phyloP scores from a whole-genome alignment of 2,329 filamentous ascomycete species.

The Diaporthe humulicola region DNA sequence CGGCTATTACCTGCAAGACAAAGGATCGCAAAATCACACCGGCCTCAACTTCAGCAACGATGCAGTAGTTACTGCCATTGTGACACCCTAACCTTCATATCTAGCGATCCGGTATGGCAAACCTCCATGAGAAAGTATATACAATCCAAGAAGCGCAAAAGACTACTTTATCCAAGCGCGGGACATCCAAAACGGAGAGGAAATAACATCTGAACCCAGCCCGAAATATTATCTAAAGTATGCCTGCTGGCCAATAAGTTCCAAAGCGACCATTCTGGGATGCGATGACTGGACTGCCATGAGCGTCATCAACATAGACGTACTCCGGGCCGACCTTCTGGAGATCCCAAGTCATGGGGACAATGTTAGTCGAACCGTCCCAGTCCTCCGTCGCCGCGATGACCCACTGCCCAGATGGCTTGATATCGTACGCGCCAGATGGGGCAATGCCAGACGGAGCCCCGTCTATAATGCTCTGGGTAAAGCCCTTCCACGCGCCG shows the following conservation, averaged over 20 bases:
- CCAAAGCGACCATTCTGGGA: conserved; percentile 41
- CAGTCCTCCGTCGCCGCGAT: conserved; percentile 44
- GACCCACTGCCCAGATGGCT: conserved; percentile 43
- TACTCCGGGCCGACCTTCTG: conserved; percentile 43
- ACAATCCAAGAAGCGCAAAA: neutral
- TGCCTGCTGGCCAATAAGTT: conserved; percentile 37
- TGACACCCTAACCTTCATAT: neutral
- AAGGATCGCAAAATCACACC: too few species aligned
- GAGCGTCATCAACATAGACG: conserved; percentile 45
- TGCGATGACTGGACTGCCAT: conserved; percentile 46
- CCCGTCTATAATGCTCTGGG: conserved; percentile 44
- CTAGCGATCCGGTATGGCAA: neutral
- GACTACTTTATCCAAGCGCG: neutral
- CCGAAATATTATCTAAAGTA: conserved; percentile 17
- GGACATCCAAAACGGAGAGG: neutral
- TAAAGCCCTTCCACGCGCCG: conserved; percentile 45
- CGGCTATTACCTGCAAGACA: neutral
- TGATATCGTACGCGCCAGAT: conserved; percentile 40
- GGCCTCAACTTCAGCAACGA: neutral
- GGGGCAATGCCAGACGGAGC: conserved; percentile 36
- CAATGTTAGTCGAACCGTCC: conserved; percentile 42
- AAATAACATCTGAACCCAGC: neutral
- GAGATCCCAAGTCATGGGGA: conserved; percentile 43
- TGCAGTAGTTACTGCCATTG: neutral
- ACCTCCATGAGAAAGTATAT: neutral